Evolutionary conservation across 1,284 basidiomycete species (phyloP).

Genomic region (Cronartium quercuum): DNA sequence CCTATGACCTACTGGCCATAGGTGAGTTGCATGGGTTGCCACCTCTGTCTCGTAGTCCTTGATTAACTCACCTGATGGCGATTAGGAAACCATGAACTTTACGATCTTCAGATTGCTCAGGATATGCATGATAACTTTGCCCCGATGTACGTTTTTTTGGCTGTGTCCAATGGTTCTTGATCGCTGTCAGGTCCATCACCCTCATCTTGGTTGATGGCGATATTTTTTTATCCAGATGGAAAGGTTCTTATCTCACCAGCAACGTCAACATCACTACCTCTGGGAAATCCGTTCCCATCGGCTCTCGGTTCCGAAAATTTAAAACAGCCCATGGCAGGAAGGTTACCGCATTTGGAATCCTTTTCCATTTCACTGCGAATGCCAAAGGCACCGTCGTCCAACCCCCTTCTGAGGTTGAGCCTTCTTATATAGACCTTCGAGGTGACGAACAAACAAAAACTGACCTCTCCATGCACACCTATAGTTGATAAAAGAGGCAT

Average conservation of each 20-base stretch:
- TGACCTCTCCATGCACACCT: constrained; percentile 5
- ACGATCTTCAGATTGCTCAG: constrained; percentile 39
- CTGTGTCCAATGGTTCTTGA: constrained; percentile 1
- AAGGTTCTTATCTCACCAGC: constrained; percentile 70
- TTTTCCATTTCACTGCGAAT: constrained; percentile 66
- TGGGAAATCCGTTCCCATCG: constrained; percentile 52
- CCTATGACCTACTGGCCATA: constrained; percentile 75
- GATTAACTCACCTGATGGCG: constrained; percentile 27
- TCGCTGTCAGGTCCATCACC: background rate
- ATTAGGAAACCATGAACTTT: constrained; percentile 47
- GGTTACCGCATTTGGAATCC: constrained; percentile 72
- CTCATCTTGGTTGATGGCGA: no score
- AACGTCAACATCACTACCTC: constrained; percentile 74
- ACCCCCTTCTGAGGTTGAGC: constrained; percentile 56
- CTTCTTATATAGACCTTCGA: constrained; percentile 53
- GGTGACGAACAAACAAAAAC: constrained; percentile 40
- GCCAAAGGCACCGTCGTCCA: constrained; percentile 57
- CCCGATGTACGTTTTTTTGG: constrained; percentile 39
- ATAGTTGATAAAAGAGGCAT: constrained; percentile 42
- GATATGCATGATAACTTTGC: constrained; percentile 42
- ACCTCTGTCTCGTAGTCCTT: background rate
- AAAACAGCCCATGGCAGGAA: constrained; percentile 63
- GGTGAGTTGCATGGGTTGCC: constrained; percentile 62
- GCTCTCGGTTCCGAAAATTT: constrained; percentile 62
- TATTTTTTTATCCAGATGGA: constrained; percentile 47